phyloP scores from a whole-genome alignment of 2,329 filamentous ascomycete species.

The Camptophora hylomeconis region DNA sequence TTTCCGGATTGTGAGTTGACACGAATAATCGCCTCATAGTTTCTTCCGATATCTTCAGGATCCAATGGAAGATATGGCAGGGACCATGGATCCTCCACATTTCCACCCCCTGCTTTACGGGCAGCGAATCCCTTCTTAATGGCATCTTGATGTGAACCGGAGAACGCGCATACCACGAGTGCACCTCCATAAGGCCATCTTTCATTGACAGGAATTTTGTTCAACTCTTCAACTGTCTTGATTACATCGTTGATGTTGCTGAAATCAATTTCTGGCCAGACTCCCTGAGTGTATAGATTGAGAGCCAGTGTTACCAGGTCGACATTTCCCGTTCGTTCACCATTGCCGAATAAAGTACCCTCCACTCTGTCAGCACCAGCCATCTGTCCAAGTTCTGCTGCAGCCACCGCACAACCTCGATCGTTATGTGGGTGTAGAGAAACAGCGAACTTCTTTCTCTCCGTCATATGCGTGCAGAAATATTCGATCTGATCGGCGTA shows the following conservation, averaged over 20 bases:
- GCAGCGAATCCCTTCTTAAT: conserved; percentile 75
- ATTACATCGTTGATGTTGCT: conserved; percentile 79
- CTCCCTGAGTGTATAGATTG: conserved; percentile 90
- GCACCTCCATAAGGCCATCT: conserved; percentile 83
- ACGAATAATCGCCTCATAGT: conserved; percentile 94
- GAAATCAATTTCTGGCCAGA: conserved; percentile 76
- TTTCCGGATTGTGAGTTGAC: conserved; percentile 97
- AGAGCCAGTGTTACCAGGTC: conserved; percentile 85
- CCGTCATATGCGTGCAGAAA: conserved; percentile 74
- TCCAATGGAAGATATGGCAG: conserved; percentile 89
- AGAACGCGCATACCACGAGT: conserved; percentile 85
- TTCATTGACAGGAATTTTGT: conserved; percentile 86
- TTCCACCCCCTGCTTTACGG: conserved; percentile 48
- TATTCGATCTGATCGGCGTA: conserved; percentile 96
- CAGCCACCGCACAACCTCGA: conserved; percentile 76
- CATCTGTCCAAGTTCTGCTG: conserved; percentile 89
- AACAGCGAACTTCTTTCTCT: conserved; percentile 76
- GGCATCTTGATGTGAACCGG: conserved; percentile 84
- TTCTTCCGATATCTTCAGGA: conserved; percentile 83
- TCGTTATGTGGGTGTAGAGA: conserved; percentile 94
- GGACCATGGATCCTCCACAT: conserved; percentile 59
- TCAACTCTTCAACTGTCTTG: conserved; percentile 78
- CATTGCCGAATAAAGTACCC: conserved; percentile 87
- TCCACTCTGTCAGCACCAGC: conserved; percentile 89
- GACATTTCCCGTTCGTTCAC: conserved; percentile 89